A percentile compares a stretch with the other conserved stretches of the same genome.
phyloP scores from a whole-genome alignment of 495 filamentous ascomycete species.

The Penicillium lividum region DNA sequence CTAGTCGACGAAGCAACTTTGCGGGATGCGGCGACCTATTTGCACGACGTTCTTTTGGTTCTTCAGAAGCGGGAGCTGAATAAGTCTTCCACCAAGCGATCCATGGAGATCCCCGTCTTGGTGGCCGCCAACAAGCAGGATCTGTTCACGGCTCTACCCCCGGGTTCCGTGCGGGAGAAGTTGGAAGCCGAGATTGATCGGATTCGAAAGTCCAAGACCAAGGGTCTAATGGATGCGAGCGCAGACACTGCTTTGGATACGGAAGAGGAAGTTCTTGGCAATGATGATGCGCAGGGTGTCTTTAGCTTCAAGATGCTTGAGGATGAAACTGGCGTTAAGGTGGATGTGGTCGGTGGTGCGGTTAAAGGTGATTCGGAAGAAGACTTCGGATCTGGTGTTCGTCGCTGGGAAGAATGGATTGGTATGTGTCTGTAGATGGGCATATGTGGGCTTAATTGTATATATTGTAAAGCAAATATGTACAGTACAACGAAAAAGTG shows the following conservation, averaged over 20 bases:
- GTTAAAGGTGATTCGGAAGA: slow-evolving; percentile 64
- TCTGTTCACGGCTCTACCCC: slow-evolving; percentile 88
- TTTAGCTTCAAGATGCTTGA: slow-evolving; percentile 83
- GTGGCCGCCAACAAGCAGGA: slow-evolving; percentile 94
- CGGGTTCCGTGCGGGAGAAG: slow-evolving; percentile 68
- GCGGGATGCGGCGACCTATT: slow-evolving; percentile 69
- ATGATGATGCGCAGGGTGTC: slow-evolving; percentile 64
- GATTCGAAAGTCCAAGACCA: slow-evolving; percentile 73
- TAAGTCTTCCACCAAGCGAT: slow-evolving; percentile 56
- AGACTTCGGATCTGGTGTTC: slow-evolving; percentile 58
- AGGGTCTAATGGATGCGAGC: slow-evolving; percentile 71
- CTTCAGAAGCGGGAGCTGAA: slow-evolving; percentile 73
- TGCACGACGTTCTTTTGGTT: slow-evolving; percentile 80
- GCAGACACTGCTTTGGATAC: slow-evolving; percentile 63
- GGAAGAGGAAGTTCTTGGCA: slow-evolving; percentile 80
- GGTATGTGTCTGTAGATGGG: slow-evolving; percentile 53
- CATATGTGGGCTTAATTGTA: background rate
- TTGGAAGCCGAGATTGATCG: slow-evolving; percentile 82
- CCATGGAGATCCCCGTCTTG: slow-evolving; percentile 68
- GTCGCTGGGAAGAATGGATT: slow-evolving; percentile 90
- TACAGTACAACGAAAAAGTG: no score
- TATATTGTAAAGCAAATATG: no score
- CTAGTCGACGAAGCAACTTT: slow-evolving; percentile 59
- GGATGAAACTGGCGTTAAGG: slow-evolving; percentile 70
- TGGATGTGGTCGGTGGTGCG: slow-evolving; percentile 79